Percentiles rank a stretch among this genome's conserved stretches.
phyloP scores from a whole-genome alignment of 2,329 filamentous ascomycete genomes.

The Botrytis porri region DNA sequence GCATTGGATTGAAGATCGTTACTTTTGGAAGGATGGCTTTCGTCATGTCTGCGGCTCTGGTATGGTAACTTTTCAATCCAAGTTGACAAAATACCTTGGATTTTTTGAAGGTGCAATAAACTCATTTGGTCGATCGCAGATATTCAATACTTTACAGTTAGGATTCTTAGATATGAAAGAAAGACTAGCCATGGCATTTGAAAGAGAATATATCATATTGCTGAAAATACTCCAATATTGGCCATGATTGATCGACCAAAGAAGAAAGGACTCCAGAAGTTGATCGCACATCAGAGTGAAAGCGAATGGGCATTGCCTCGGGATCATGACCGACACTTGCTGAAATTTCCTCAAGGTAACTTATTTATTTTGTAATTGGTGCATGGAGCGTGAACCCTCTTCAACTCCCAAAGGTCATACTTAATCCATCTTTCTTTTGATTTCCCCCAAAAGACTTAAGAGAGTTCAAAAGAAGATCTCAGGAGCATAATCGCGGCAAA shows the following conservation, averaged over 20 bases:
- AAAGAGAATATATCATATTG: background rate
- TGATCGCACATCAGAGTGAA: background rate
- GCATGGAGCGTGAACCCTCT: background rate
- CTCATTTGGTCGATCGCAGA: background rate
- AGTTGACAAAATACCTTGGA: fast-evolving
- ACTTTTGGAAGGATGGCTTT: background rate
- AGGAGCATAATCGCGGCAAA: background rate
- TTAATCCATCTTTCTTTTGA: too few species aligned
- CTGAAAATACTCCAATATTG: background rate
- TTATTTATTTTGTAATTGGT: background rate
- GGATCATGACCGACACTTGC: background rate
- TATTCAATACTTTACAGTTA: background rate
- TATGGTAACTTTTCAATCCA: background rate
- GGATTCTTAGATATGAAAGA: background rate
- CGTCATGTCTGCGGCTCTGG: background rate
- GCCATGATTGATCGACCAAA: background rate
- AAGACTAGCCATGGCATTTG: fast-evolving
- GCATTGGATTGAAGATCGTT: background rate
- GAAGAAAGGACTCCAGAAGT: background rate
- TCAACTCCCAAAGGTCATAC: too few species aligned
- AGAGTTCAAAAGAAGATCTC: background rate
- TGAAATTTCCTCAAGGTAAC: background rate
- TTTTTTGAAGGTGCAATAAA: background rate
- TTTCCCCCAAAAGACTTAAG: background rate
- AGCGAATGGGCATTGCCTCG: background rate